Conservation (phyloP, 2,329 filamentous ascomycete genomes). For the Neurospora sp. region DNA sequence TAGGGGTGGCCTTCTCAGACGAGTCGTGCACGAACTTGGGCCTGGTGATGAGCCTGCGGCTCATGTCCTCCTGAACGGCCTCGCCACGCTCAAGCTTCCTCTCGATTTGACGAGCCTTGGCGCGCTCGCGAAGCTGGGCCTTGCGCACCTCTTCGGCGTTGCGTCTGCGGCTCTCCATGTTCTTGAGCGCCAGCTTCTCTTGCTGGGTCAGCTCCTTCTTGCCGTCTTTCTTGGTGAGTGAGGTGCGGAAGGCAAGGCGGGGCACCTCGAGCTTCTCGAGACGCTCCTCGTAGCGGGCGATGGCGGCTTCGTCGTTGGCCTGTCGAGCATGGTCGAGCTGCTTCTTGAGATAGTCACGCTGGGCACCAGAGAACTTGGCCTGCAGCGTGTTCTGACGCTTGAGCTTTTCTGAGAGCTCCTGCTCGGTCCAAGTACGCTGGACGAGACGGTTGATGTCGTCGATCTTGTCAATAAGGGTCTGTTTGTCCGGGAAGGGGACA, state of each 20-base stretch:
- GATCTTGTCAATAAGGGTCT: slow-evolving; percentile 59
- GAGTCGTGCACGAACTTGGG: slow-evolving; percentile 57
- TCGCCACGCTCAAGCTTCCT: slow-evolving; percentile 55
- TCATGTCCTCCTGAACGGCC: slow-evolving; percentile 45
- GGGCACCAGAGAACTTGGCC: slow-evolving; percentile 53
- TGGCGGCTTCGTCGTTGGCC: slow-evolving; percentile 49
- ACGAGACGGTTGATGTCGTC: slow-evolving; percentile 72
- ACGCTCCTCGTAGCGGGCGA: slow-evolving; percentile 45
- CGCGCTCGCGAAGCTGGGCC: slow-evolving; percentile 75
- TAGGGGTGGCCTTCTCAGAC: slow-evolving; percentile 9
- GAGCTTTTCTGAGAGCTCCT: slow-evolving; percentile 72
- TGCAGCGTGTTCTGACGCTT: slow-evolving; percentile 59
- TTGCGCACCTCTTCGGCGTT: slow-evolving; percentile 88
- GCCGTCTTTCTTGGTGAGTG: slow-evolving; percentile 41
- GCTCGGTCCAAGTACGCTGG: slow-evolving; percentile 71
- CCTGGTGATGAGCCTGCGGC: slow-evolving; percentile 53
- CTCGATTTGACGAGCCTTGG: slow-evolving; percentile 49
- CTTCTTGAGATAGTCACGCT: slow-evolving; percentile 57
- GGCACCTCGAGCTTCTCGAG: slow-evolving; percentile 55
- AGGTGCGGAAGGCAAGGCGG: slow-evolving; percentile 64
- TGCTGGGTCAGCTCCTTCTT: slow-evolving; percentile 53
- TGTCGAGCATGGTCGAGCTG: slow-evolving; percentile 57
- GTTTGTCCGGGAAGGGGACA: slow-evolving; percentile 63
- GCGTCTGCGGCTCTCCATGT: slow-evolving; percentile 70
- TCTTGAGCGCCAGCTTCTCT: slow-evolving; percentile 73